Evolutionary conservation across 768 basidiomycete genomes (phyloP), one percentile per base, ranked within the genome.

Genomic region (Phaffia australis): DNA sequence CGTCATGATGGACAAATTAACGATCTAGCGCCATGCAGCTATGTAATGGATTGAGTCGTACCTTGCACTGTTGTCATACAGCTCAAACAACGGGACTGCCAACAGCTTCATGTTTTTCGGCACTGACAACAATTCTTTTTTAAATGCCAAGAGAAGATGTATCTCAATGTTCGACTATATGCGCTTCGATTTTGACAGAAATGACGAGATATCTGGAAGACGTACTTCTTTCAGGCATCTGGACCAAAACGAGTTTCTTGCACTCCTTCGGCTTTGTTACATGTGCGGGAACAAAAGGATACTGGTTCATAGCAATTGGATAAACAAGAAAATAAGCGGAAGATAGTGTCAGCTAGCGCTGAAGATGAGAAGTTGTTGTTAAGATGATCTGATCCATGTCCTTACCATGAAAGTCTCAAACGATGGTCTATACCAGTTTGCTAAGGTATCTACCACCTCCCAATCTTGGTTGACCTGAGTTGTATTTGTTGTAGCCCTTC

Each of bases 351-450:
- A 29, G 14, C 27, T 8, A 14, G 23, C 25, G 30, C 7, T 7
- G n/a, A 42, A 19, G 18, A 16, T 1, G 47, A 21, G 47, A 35
- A 4, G 23, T 1, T 32, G 64, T 15, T 14, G 25, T 5, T 21
- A 25, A 21, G 16, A 47, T 50, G 8, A 81, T 42, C 4, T 42
- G 4, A 42, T 42, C 35, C 35, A 5, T 42, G 35, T 42, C 4
- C 87, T 73, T 71, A 94, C 93, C 87, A 95, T 93, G 78, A 98
- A 98, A 0, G 91, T 93, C 79, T 99, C 95, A 71, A 95, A 99
- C 74, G 94, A 49, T 21, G 56, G 65, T 58, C 95, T 79, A 88
- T 89, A 99, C 93, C 94, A 99, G 75, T 93, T 91, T 0, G 90
- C 90, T n/a, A 98, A 80, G 71, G 90, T 92, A 71, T 98, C 93